These are phyloP conservation scores for Fusarium cyanostomum DNA, from an alignment of 2,329 filamentous ascomycete genomes.

Conservation along the genomic window DNA sequence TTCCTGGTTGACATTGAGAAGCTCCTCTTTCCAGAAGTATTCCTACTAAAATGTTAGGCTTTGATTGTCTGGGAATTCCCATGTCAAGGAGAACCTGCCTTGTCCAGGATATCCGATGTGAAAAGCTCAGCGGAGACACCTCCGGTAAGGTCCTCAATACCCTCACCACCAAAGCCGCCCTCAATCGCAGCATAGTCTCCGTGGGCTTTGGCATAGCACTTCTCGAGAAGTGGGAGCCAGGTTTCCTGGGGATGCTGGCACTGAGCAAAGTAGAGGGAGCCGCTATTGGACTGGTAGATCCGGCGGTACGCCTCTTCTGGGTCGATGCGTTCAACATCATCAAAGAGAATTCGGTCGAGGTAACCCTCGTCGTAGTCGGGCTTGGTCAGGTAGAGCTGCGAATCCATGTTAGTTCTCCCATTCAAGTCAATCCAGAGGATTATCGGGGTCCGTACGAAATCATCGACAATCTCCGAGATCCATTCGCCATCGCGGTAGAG, in stretches of 20 bases:
- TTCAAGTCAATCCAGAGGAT: background rate
- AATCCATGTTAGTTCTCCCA: background rate
- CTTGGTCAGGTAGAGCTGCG: slow-evolving; percentile 62
- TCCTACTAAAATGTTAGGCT: slow-evolving; percentile 38
- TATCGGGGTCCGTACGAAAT: slow-evolving; percentile 51
- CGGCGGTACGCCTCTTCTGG: slow-evolving; percentile 70
- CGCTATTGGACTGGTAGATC: slow-evolving; percentile 77
- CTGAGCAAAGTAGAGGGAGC: slow-evolving; percentile 80
- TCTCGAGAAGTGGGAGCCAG: slow-evolving; percentile 82
- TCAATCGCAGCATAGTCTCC: slow-evolving; percentile 81
- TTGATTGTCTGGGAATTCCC: background rate
- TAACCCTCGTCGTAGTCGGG: slow-evolving; percentile 69
- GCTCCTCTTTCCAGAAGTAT: slow-evolving; percentile 78
- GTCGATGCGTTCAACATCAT: slow-evolving; percentile 58
- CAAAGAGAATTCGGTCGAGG: slow-evolving; percentile 56
- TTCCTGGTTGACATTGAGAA: slow-evolving; percentile 80
- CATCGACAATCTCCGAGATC: slow-evolving; percentile 67
- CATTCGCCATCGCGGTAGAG: slow-evolving; percentile 85
- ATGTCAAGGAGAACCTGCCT: slow-evolving; percentile 57
- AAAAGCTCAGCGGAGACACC: slow-evolving; percentile 74
- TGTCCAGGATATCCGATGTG: slow-evolving; percentile 75
- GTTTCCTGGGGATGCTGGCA: slow-evolving; percentile 80
- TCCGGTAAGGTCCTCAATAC: slow-evolving; percentile 68
- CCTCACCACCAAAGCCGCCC: slow-evolving; percentile 73
- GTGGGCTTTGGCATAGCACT: slow-evolving; percentile 83